Percentiles rank a stretch among this genome's conserved stretches.
Conservation (phyloP, 192 early-diverging fungal species). For the Helicostylum pulchrum region DNA sequence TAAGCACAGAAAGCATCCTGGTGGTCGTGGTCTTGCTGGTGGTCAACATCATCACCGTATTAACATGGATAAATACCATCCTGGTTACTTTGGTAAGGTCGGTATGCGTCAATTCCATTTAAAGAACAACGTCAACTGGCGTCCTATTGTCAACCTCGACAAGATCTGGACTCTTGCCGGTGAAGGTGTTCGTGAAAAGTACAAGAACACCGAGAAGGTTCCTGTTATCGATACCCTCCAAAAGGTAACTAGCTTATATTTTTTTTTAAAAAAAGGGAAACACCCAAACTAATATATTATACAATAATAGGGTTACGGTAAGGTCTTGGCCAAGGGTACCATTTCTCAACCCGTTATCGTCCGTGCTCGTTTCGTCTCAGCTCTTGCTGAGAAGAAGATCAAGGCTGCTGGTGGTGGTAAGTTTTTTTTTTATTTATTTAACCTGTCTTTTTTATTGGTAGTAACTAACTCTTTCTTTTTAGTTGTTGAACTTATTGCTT, state of each 20-base stretch:
- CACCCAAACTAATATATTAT: not conserved
- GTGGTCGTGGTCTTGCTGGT: conserved; percentile 99
- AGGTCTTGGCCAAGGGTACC: conserved; percentile 93
- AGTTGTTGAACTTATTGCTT: conserved; percentile 58
- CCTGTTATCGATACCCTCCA: conserved; percentile 87
- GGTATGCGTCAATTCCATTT: conserved; percentile 99
- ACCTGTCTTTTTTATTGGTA: not conserved
- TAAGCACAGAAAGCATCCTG: conserved; percentile 91
- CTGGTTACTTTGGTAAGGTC: conserved; percentile 99
- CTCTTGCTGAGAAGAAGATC: conserved; percentile 96
- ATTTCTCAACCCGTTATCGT: conserved; percentile 93
- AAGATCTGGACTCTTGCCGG: conserved; percentile 88
- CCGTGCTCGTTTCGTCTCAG: conserved; percentile 88
- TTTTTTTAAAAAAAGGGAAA: not conserved
- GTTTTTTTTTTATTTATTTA: not conserved
- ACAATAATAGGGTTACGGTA: conserved; percentile 81
- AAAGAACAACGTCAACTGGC: conserved; percentile 84
- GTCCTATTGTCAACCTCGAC: conserved; percentile 89
- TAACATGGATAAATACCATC: conserved; percentile 99
- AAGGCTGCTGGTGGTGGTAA: conserved; percentile 84
- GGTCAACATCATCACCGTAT: conserved; percentile 99
- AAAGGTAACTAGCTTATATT: not conserved
- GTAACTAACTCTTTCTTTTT: not conserved
- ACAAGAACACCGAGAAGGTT: conserved; percentile 80
- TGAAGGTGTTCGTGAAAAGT: conserved; percentile 78